Conservation (phyloP, 352 stramenopile species). For the Globisporangium iwayamae region DNA sequence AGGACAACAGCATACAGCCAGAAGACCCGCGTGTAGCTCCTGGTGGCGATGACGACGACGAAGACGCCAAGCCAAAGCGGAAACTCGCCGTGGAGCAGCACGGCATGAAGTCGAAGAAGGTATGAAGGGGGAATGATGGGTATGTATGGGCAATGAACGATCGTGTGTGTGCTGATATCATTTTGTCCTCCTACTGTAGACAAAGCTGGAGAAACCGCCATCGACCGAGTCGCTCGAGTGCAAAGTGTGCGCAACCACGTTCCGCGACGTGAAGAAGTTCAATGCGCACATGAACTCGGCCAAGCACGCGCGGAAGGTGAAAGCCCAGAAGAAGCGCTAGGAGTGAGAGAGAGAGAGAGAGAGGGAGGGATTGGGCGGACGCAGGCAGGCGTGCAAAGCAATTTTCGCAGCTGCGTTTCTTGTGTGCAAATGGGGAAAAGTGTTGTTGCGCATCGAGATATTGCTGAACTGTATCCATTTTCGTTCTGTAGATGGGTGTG, state of each 20-base stretch:
- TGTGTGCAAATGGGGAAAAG: neutral
- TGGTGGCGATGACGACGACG: neutral
- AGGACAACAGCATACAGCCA: slow-evolving; percentile 31
- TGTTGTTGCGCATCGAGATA: too few relatives aligned
- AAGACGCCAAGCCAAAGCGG: slow-evolving; percentile 8
- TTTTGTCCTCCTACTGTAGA: neutral
- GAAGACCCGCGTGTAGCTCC: slow-evolving; percentile 22
- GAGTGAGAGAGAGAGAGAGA: too few relatives aligned
- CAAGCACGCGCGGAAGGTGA: slow-evolving; percentile 75
- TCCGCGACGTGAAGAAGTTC: slow-evolving; percentile 75
- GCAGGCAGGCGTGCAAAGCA: neutral
- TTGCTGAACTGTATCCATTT: neutral
- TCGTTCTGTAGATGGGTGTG: neutral
- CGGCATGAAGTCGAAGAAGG: slow-evolving; percentile 7
- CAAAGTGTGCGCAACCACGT: slow-evolving; percentile 49
- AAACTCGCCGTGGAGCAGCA: neutral
- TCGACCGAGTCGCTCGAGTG: slow-evolving; percentile 35
- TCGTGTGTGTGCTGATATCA: neutral
- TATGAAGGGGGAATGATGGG: neutral
- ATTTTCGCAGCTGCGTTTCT: neutral
- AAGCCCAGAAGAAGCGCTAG: slow-evolving; percentile 46
- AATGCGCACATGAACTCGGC: slow-evolving; percentile 86
- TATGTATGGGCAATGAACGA: neutral
- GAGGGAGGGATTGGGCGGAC: too few relatives aligned
- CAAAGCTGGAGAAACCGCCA: slow-evolving; percentile 17